Evolutionary conservation across 805 yeast genomes (phyloP).

Genomic region (Saccharomyces cerevisiae): DNA sequence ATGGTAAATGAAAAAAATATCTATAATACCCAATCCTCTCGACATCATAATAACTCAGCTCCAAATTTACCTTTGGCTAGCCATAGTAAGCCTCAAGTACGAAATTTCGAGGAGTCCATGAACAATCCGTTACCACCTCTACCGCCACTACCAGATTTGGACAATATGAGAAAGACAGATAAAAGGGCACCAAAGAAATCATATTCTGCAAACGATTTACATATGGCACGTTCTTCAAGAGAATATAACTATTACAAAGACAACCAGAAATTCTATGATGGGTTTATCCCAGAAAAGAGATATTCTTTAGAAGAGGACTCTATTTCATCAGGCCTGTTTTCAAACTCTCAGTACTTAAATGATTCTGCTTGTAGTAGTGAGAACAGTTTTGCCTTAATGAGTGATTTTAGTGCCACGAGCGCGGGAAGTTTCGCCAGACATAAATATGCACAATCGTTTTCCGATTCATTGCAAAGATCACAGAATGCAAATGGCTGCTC

Average conservation of each 20-base stretch:
- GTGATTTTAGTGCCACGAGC: constrained; percentile 78
- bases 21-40: not conserved
- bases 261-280: constrained; percentile 13
- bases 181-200: constrained; percentile 17
- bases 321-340: constrained; percentile 22
- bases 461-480: constrained; percentile 24
- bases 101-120: not conserved
- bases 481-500: constrained; percentile 1
- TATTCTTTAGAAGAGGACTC: constrained; percentile 8
- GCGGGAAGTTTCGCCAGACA: constrained; percentile 82
- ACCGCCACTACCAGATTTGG: constrained; percentile 19
- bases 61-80: not conserved
- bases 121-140: constrained; percentile 19
- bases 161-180: not conserved
- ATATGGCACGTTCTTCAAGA: constrained; percentile 4
- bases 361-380: constrained; percentile 39
- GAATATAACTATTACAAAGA: constrained; percentile 11
- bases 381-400: constrained; percentile 36
- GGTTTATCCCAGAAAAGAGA: constrained; percentile 8
- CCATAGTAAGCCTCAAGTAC: not conserved
- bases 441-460: constrained; percentile 40
- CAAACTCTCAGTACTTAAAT: constrained; percentile 41
- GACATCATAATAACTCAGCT: not conserved
- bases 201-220: constrained; percentile 22
- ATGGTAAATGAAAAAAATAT: not conserved